A percentile compares a stretch with the other conserved stretches of the same genome.
Conservation (phyloP, 2,329 filamentous ascomycete species). For the Monosporascus sp. region DNA sequence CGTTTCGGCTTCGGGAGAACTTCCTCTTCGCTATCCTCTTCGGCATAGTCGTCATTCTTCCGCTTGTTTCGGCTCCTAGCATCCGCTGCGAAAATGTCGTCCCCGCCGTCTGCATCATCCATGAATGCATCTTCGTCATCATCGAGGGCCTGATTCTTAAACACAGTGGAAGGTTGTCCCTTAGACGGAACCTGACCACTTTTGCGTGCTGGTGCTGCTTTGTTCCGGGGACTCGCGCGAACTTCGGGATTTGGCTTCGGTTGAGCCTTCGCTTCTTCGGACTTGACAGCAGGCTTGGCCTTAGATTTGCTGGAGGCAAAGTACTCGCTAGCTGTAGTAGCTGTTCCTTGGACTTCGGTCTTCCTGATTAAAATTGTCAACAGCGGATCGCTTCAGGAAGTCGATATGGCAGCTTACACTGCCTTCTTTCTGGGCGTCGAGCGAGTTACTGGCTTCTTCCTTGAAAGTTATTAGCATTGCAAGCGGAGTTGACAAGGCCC, state of each 20-base stretch:
- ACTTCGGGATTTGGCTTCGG: slow-evolving; percentile 39
- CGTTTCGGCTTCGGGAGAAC: slow-evolving; percentile 56
- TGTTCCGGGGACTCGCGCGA: slow-evolving; percentile 49
- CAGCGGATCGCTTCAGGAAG: background rate
- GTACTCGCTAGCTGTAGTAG: slow-evolving; percentile 53
- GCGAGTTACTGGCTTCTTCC: slow-evolving; percentile 51
- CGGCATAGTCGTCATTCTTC: slow-evolving; percentile 69
- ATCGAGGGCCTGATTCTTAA: slow-evolving; percentile 36
- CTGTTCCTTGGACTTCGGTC: slow-evolving; percentile 41
- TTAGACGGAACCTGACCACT: slow-evolving; percentile 31
- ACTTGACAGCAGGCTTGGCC: slow-evolving; percentile 35
- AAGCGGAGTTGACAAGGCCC: background rate
- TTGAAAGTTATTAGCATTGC: slow-evolving; percentile 22
- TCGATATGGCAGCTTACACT: slow-evolving; percentile 32
- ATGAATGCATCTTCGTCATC: slow-evolving; percentile 55
- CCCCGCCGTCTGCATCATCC: slow-evolving; percentile 64
- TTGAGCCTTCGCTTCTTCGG: slow-evolving; percentile 29
- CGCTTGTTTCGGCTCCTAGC: slow-evolving; percentile 60
- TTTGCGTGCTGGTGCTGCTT: slow-evolving; percentile 27
- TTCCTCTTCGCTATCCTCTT: slow-evolving; percentile 70
- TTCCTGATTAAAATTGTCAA: slow-evolving; percentile 25
- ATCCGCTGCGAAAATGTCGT: slow-evolving; percentile 79
- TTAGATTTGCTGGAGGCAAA: slow-evolving; percentile 47
- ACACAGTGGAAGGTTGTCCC: slow-evolving; percentile 36
- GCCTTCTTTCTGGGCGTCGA: slow-evolving; percentile 50